A percentile compares a stretch with the other conserved stretches of the same genome.
Evolutionary conservation across 2,329 filamentous ascomycete species (phyloP).

Genomic region (Aspergillus sp.): DNA sequence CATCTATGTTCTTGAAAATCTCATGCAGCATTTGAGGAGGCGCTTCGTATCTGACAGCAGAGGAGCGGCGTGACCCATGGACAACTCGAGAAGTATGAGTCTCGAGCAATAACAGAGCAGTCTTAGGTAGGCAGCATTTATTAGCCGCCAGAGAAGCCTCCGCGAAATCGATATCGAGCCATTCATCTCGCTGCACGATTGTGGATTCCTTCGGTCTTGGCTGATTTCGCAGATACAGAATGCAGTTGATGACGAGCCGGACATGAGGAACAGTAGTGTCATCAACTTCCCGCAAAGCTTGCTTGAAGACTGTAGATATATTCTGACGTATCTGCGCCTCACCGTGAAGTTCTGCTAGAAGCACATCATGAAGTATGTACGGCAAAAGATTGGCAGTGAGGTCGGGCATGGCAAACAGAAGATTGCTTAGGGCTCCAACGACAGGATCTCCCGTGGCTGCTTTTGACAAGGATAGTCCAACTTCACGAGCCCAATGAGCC

Average conservation of each 20-base stretch:
- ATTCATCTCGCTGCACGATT: slow-evolving; percentile 72
- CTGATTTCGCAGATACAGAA: slow-evolving; percentile 87
- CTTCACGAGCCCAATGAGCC: slow-evolving; percentile 33
- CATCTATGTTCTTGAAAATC: slow-evolving; percentile 90
- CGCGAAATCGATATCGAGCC: slow-evolving; percentile 80
- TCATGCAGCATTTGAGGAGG: slow-evolving; percentile 69
- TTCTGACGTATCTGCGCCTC: slow-evolving; percentile 58
- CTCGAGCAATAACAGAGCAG: slow-evolving; percentile 80
- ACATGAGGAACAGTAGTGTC: slow-evolving; percentile 58
- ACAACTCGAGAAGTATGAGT: slow-evolving; percentile 59
- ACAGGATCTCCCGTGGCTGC: slow-evolving; percentile 63
- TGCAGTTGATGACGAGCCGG: slow-evolving; percentile 69
- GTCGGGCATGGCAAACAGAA: slow-evolving; percentile 63
- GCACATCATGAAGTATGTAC: slow-evolving; percentile 78
- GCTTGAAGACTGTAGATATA: slow-evolving; percentile 64
- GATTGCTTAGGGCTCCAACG: slow-evolving; percentile 63
- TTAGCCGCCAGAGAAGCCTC: slow-evolving; percentile 69
- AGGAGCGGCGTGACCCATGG: slow-evolving; percentile 65
- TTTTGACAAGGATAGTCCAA: slow-evolving; percentile 53
- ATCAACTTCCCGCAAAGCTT: slow-evolving; percentile 56
- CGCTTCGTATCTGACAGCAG: slow-evolving; percentile 51
- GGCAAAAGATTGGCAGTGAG: slow-evolving; percentile 76
- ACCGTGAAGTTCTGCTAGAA: slow-evolving; percentile 65
- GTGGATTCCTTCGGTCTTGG: slow-evolving; percentile 71
- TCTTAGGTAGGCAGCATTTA: slow-evolving; percentile 80